Percentiles rank a stretch among this genome's conserved stretches.
Conservation (phyloP, 441 rosid species). For the Jatropha multifida region DNA sequence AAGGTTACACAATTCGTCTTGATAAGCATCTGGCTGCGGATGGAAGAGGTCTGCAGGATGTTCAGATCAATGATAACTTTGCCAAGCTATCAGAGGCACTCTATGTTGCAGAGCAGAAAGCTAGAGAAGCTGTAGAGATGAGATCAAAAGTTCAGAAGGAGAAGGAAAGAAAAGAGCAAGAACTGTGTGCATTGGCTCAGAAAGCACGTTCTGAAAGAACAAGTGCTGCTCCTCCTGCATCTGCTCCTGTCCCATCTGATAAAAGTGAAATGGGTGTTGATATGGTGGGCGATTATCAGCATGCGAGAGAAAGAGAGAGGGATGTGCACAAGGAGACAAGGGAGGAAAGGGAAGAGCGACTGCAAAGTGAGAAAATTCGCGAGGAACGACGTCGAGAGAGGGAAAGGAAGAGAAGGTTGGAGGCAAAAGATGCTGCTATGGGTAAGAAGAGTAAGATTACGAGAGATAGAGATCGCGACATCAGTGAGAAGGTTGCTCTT, state of each 20-base stretch:
- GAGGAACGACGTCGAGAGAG: slow-evolving; percentile 90
- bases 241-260: slow-evolving; percentile 49
- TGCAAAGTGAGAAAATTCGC: slow-evolving; percentile 79
- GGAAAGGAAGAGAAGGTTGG: slow-evolving; percentile 83
- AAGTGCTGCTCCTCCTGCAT: slow-evolving; percentile 54
- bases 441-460: slow-evolving; percentile 87
- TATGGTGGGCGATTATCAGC: slow-evolving; percentile 61
- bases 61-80: slow-evolving; percentile 83
- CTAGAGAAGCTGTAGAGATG: slow-evolving; percentile 96
- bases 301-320: slow-evolving; percentile 47
- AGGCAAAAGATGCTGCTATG: slow-evolving; percentile 86
- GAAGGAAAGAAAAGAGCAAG: too few species aligned
- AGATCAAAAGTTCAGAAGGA: slow-evolving; percentile 82
- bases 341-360: slow-evolving; percentile 79
- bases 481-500: slow-evolving; percentile 77
- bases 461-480: slow-evolving; percentile 71
- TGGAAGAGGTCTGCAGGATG: slow-evolving; percentile 94
- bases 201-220: slow-evolving; percentile 76
- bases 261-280: slow-evolving; percentile 38
- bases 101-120: slow-evolving; percentile 97
- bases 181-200: too few species aligned
- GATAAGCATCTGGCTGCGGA: slow-evolving; percentile 99
- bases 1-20: slow-evolving; percentile 92
- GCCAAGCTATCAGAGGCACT: slow-evolving; percentile 92
- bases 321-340: slow-evolving; percentile 63